A percentile compares a stretch with the other conserved stretches of the same genome.
These are phyloP conservation scores for Neonectria neomacrospora DNA, from an alignment of 2,329 filamentous ascomycete genomes.

Conservation along the genomic window DNA sequence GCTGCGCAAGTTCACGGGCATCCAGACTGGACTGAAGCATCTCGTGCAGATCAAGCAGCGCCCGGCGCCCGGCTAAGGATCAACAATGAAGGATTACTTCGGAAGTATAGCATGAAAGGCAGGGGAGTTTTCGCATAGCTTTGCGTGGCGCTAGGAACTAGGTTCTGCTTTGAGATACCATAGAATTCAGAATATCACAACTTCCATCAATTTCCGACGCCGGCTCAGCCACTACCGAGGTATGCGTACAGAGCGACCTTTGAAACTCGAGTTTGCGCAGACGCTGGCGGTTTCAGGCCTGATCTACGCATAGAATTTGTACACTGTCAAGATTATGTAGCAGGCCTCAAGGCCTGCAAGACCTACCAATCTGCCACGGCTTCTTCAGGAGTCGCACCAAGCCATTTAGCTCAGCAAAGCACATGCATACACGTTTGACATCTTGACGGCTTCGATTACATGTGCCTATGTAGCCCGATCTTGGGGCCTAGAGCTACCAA, in stretches of 20 bases:
- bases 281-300: background rate
- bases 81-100: background rate
- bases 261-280: background rate
- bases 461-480: constrained; percentile 1
- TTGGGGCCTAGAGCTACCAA: background rate
- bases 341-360: too few species aligned
- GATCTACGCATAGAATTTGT: too few species aligned
- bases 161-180: constrained; percentile 45
- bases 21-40: constrained; percentile 57
- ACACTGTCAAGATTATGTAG: too few species aligned
- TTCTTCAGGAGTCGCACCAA: too few species aligned
- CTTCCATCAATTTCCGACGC: constrained; percentile 18
- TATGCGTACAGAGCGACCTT: too few species aligned
- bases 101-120: constrained; percentile 8
- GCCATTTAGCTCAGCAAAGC: background rate
- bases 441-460: background rate
- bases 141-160: constrained; percentile 43
- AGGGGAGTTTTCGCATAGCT: constrained; percentile 32
- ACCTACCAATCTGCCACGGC: too few species aligned
- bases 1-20: constrained; percentile 56
- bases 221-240: background rate
- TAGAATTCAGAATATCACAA: constrained; percentile 37
- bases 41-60: constrained; percentile 55
- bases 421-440: background rate
- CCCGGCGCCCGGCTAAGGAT: constrained; percentile 46